A percentile compares a stretch with the other conserved stretches of the same genome.
Conservation (phyloP, 768 basidiomycete species). For the Suillus alpinus region DNA sequence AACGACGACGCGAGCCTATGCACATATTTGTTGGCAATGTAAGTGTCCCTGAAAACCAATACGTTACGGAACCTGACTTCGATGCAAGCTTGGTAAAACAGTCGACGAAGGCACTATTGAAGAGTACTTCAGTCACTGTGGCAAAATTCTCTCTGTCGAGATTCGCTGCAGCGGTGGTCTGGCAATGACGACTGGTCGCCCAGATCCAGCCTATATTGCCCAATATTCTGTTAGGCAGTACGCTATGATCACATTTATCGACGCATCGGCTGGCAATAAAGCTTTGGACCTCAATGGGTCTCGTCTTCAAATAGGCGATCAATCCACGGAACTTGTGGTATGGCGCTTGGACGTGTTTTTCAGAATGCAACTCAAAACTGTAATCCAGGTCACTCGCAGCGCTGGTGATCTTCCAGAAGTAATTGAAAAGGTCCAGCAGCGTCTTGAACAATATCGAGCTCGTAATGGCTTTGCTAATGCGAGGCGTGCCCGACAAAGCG, state of each 20-base stretch:
- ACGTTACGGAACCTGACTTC: background rate
- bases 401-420: conserved; percentile 35
- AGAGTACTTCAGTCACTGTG: conserved; percentile 23
- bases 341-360: background rate
- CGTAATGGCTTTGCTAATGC: conserved; percentile 16
- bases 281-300: conserved; percentile 43
- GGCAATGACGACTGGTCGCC: conserved; percentile 24
- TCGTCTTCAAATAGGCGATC: conserved; percentile 32
- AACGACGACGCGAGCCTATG: background rate
- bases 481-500: conserved; percentile 22
- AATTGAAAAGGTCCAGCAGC: conserved; percentile 25
- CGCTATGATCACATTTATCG: conserved; percentile 47
- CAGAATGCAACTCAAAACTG: background rate
- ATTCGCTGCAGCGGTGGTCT: conserved; percentile 34
- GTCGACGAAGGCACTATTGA: conserved; percentile 22
- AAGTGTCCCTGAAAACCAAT: conserved; percentile 16
- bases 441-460: conserved; percentile 21
- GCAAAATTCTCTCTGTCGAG: conserved; percentile 16
- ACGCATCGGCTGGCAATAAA: conserved; percentile 32
- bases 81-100: background rate
- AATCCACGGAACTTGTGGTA: conserved; percentile 38
- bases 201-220: conserved; percentile 26
- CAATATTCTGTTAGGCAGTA: conserved; percentile 46
- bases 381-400: conserved; percentile 23
- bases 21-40: conserved; percentile 66